Base-by-base conservation (phyloP, 2,329 filamentous ascomycete genomes). In the Ophiostoma sp. region DNA sequence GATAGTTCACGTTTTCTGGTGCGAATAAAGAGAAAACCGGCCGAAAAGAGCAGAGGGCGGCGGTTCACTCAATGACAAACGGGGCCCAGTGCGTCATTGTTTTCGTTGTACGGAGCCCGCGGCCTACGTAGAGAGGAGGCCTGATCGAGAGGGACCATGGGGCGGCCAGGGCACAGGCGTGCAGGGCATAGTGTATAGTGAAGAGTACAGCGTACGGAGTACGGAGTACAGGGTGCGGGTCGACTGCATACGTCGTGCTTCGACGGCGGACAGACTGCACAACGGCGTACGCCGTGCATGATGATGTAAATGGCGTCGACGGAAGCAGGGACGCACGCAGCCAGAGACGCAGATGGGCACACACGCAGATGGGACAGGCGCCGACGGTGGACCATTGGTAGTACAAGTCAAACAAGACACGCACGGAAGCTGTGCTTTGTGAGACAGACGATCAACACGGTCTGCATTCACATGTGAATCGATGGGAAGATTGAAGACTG, bases 41-140 rank as follows among this genome's bases (percentile, higher is more conserved):
- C n/a, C 18, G 8, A 18, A 40, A 40, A 5, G 27, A 18, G 55
- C 55, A 60, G 27, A 27, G 14, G 55, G 55, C 12, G 12, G 55
- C 27, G 49, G 49, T n/a, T 55, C 49, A 27, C 49, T 11, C 55
- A 60, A 60, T 27, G 18, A 38, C 55, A 60, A 60, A 60, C 55
- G 55, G 55, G 55, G 27, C 55, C 18, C 55, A 60, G 55, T 60
- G 55, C 55, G 55, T 60, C 55, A 60, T 60, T 60, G 55, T 9
- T 60, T 14, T 60, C 27, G 11, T 16, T 5, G 3, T 9, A 60
- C 55, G 55, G 55, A 60, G 55, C 27, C 55, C 11, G 27, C 55
- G 55, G 55, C 27, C 55, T 60, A n/a, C n/a, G n/a, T n/a, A 18
- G 27, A 12, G 52, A 58, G 52, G 18, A 36, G 8, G 52, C 52